These are phyloP conservation scores for Mycosarcoma mackinlayi DNA, from an alignment of 1,284 basidiomycete genomes.

Conservation along the genomic window DNA sequence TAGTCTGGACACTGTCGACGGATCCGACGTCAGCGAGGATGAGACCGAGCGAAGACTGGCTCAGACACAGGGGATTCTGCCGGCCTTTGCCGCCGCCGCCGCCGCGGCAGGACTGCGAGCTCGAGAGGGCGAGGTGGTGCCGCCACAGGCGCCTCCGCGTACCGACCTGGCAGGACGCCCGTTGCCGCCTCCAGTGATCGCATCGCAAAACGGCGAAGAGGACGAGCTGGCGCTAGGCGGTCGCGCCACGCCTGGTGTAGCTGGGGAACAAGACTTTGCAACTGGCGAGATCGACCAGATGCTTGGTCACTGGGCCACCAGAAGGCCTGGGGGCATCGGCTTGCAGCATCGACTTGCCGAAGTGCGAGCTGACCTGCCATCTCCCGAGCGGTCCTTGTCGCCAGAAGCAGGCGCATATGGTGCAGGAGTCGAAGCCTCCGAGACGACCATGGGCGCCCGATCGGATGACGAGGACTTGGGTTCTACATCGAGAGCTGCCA, in stretches of 20 bases:
- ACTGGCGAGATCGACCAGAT: conserved; percentile 62
- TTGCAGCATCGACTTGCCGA: conserved; percentile 40
- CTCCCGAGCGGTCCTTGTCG: conserved; percentile 40
- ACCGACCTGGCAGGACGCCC: conserved; percentile 57
- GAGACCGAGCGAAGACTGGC: conserved; percentile 50
- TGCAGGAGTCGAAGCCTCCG: conserved; percentile 8
- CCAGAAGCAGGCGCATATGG: conserved; percentile 22
- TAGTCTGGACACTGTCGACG: conserved; percentile 54
- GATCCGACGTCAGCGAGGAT: conserved; percentile 58
- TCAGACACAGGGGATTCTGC: conserved; percentile 38
- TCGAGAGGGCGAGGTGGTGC: conserved; percentile 26
- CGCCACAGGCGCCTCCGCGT: conserved; percentile 44
- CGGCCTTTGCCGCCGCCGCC: conserved; percentile 38
- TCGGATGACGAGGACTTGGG: conserved; percentile 46
- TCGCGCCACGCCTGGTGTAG: conserved; percentile 45
- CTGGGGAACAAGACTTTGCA: conserved; percentile 52
- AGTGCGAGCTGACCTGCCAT: conserved; percentile 32
- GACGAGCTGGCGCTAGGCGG: conserved; percentile 52
- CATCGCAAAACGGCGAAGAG: conserved; percentile 47
- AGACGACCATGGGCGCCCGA: conserved; percentile 33
- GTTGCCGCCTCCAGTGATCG: conserved; percentile 64
- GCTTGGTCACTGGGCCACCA: conserved; percentile 49
- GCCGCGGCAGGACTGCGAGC: conserved; percentile 31
- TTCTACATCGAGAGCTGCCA: conserved; percentile 75
- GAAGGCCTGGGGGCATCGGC: conserved; percentile 22